These are phyloP conservation scores for Marchantia paleacea DNA, from an alignment of 225 moss, liverwort and hornwort species.

Conservation along the genomic window DNA sequence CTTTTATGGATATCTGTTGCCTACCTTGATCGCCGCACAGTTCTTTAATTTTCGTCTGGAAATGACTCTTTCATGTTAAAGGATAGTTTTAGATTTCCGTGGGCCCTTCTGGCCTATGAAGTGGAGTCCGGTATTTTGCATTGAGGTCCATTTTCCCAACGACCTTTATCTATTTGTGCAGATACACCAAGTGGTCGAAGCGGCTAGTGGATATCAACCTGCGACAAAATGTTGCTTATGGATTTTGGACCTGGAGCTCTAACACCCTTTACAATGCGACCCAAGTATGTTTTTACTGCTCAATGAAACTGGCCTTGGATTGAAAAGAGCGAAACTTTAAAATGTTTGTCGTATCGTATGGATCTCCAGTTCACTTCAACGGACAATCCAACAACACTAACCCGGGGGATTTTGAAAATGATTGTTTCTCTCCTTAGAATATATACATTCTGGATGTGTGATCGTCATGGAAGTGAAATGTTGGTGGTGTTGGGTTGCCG, in stretches of 20 bases:
- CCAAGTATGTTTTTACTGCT: constrained; percentile 51
- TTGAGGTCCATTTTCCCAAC: neutral
- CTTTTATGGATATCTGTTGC: too few relatives aligned
- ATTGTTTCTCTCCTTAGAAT: neutral
- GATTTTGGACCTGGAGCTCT: constrained; percentile 92
- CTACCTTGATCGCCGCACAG: too few relatives aligned
- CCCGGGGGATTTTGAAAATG: neutral
- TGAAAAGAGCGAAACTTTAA: too few relatives aligned
- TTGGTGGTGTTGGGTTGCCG: neutral
- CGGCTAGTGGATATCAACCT: constrained; percentile 87
- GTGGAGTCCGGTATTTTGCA: neutral
- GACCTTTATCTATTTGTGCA: constrained; percentile 29
- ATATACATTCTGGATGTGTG: neutral
- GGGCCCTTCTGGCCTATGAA: neutral
- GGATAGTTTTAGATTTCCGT: too few relatives aligned
- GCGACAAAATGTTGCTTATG: constrained; percentile 93
- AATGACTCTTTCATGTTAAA: too few relatives aligned
- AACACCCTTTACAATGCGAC: constrained; percentile 91
- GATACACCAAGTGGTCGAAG: constrained; percentile 83
- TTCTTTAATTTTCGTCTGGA: too few relatives aligned
- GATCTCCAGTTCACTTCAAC: too few relatives aligned
- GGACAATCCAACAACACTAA: neutral
- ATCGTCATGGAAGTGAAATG: neutral
- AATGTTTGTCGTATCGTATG: too few relatives aligned
- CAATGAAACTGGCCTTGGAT: neutral